Evolutionary conservation across 129 eudicot genomes (phyloP).

Genomic region (Kitagawia praeruptora): DNA sequence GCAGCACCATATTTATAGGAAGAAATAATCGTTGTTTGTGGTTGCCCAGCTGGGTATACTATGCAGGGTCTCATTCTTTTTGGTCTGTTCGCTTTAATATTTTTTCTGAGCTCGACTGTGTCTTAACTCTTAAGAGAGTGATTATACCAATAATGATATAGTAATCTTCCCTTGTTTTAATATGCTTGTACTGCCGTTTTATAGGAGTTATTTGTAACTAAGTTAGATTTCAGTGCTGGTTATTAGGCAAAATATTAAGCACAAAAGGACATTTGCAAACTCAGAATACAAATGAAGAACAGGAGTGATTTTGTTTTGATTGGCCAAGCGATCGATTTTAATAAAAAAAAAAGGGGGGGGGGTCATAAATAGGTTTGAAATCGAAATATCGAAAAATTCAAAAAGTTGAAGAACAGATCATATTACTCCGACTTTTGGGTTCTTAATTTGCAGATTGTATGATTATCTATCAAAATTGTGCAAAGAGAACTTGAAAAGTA

Average conservation of each 20-base stretch:
- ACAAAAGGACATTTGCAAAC: background rate
- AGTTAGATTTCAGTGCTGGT: background rate
- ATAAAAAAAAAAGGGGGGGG: no score
- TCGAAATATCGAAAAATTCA: no score
- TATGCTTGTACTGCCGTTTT: background rate
- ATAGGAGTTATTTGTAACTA: background rate
- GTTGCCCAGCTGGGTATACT: background rate
- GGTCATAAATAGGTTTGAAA: no score
- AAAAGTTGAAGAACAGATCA: no score
- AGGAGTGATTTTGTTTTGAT: background rate
- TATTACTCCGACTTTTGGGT: no score
- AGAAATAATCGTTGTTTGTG: background rate
- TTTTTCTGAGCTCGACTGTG: background rate
- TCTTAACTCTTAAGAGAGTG: background rate
- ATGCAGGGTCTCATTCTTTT: background rate
- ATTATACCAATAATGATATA: slow-evolving; percentile 1
- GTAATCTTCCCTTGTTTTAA: background rate
- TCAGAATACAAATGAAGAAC: background rate
- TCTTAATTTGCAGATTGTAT: no score
- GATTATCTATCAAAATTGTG: no score
- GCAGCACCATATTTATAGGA: background rate
- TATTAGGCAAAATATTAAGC: background rate
- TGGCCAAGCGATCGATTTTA: no score
- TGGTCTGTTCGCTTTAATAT: background rate
- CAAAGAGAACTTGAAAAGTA: no score